phyloP scores from a whole-genome alignment of 208 protist genomes.

The Leishmania turanica region DNA sequence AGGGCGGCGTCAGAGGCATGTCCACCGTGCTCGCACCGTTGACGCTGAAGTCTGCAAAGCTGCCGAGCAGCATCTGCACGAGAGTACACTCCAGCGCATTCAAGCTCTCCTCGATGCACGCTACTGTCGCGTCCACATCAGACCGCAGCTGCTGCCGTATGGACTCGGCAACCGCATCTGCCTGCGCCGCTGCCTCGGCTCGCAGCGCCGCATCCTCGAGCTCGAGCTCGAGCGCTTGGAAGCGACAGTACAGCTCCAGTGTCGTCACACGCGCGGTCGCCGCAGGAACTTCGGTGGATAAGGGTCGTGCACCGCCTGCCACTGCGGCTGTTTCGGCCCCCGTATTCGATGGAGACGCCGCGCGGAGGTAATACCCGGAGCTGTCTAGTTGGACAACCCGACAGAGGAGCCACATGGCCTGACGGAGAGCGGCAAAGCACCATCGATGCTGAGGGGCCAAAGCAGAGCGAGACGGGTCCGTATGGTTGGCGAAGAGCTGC shows the following conservation, averaged over 20 bases:
- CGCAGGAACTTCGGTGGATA: background rate
- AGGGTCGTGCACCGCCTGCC: background rate
- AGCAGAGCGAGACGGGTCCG: background rate
- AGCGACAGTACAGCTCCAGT: constrained; percentile 45
- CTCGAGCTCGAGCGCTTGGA: constrained; percentile 47
- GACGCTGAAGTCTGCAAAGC: background rate
- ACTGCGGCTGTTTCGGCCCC: background rate
- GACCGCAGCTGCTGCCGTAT: constrained; percentile 10
- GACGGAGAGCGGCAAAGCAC: constrained; percentile 33
- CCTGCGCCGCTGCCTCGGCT: background rate
- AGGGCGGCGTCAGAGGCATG: background rate
- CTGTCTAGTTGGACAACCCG: constrained; percentile 51
- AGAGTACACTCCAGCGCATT: constrained; percentile 42
- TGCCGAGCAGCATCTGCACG: constrained; percentile 38
- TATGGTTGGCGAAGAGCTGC: constrained; percentile 3
- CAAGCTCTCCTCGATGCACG: constrained; percentile 20
- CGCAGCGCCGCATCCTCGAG: constrained; percentile 36
- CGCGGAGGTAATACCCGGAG: constrained; percentile 28
- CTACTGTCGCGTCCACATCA: constrained; percentile 16
- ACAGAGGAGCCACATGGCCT: constrained; percentile 59
- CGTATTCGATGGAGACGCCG: background rate
- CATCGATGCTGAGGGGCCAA: constrained; percentile 15
- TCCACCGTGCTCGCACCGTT: background rate
- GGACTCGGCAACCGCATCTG: constrained; percentile 11
- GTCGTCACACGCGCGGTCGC: constrained; percentile 2